Evolutionary conservation across 2,329 filamentous ascomycete species (phyloP).

Genomic region (Verticillium tricorpus): DNA sequence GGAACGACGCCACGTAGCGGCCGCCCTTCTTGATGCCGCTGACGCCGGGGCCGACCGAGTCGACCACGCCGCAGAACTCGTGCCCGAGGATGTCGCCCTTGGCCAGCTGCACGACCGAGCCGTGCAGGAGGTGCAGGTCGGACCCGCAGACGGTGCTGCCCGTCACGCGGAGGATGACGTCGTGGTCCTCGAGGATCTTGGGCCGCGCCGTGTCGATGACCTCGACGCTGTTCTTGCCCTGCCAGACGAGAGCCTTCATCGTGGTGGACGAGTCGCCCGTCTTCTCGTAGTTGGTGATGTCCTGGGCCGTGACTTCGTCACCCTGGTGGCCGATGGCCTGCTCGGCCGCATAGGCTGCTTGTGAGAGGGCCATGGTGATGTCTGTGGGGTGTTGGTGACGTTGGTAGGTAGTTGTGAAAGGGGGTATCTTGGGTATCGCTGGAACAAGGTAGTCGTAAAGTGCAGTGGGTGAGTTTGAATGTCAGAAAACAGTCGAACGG

Average conservation of each 20-base stretch:
- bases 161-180: conserved; percentile 78
- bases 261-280: conserved; percentile 47
- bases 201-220: conserved; percentile 67
- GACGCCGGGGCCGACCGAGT: conserved; percentile 50
- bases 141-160: conserved; percentile 56
- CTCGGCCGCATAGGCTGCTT: conserved; percentile 65
- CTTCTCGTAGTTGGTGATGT: conserved; percentile 57
- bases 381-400: background rate
- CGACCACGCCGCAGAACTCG: conserved; percentile 54
- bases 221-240: conserved; percentile 74
- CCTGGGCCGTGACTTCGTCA: conserved; percentile 61
- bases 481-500: background rate
- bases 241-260: conserved; percentile 81
- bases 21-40: conserved; percentile 53
- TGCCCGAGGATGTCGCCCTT: conserved; percentile 65
- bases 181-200: conserved; percentile 64
- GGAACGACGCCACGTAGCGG: conserved; percentile 80
- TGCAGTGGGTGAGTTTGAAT: background rate
- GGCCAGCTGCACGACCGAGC: conserved; percentile 51
- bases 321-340: conserved; percentile 63
- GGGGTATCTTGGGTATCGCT: background rate
- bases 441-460: background rate
- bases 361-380: conserved; percentile 50
- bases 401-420: background rate
- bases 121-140: conserved; percentile 54